Conservation (phyloP, 345 rosid species). For the Reutealis trisperma region DNA sequence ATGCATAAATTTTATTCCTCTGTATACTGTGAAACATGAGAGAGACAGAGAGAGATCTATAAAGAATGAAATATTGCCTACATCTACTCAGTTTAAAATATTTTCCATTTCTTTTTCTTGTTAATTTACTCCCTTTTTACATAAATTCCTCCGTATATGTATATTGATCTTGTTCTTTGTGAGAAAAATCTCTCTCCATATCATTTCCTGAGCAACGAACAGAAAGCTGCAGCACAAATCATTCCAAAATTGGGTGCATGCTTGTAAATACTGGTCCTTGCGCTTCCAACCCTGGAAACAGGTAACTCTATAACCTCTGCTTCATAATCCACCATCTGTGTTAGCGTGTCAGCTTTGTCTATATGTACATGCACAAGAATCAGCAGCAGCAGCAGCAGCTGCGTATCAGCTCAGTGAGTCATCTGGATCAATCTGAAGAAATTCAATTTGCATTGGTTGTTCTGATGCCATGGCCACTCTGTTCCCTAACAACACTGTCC, state of each 20-base stretch:
- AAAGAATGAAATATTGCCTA: slow-evolving; percentile 45
- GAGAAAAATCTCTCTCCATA: slow-evolving; percentile 17
- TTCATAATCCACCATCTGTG: slow-evolving; percentile 35
- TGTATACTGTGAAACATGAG: background rate
- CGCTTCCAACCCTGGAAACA: slow-evolving; percentile 26
- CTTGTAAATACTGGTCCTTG: slow-evolving; percentile 10
- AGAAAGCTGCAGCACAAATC: slow-evolving; percentile 24
- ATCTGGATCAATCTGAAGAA: slow-evolving; percentile 1
- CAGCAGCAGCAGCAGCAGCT: slow-evolving; percentile 12
- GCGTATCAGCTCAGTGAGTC: background rate
- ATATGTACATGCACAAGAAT: slow-evolving; percentile 22
- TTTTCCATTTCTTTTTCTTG: slow-evolving; percentile 3
- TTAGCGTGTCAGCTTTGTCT: slow-evolving; percentile 33
- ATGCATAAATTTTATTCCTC: background rate
- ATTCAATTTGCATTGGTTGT: background rate
- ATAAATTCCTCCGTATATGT: slow-evolving; percentile 27
- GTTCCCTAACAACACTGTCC: slow-evolving; percentile 3
- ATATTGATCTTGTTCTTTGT: slow-evolving; percentile 18
- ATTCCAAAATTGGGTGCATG: slow-evolving; percentile 37
- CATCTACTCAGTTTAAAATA: slow-evolving; percentile 22
- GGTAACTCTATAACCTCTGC: slow-evolving; percentile 9
- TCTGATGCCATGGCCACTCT: slow-evolving; percentile 3
- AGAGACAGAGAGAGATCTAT: slow-evolving; percentile 16
- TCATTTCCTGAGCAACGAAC: slow-evolving; percentile 21
- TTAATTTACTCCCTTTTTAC: slow-evolving; percentile 24